Evolutionary conservation across 148 eudicot genomes (phyloP), one percentile per base, ranked within the genome.

Genomic region (Drosera capensis): DNA sequence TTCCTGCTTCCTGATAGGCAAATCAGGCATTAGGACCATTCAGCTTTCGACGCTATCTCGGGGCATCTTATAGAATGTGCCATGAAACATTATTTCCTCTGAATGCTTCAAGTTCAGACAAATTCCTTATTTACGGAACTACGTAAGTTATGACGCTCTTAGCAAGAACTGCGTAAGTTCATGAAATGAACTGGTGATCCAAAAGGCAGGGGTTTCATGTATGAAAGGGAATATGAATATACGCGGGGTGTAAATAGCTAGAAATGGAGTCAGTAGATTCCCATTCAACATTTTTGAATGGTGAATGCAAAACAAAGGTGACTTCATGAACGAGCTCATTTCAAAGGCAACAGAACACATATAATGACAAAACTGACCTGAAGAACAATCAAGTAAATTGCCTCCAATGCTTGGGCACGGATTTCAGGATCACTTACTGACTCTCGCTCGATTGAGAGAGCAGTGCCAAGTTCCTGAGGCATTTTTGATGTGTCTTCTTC

Each of bases 371-470:
- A 40, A 23, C 18, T 63, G 25, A 92, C 99, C 99, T 81, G 99
- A 38, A 85, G 48, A 16, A 50, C 48, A 36, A 92, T 62, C 68
- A 92, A 50, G 62, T 92, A 92, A 48, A 92, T 70, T 48, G 99
- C 85, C 53, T 92, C 99, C 34, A 92, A 55, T 42, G 88, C 70
- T 55, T 85, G 88, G 14, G 81, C 70, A 56, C 94, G 82, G 38
- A 92, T 79, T 54, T 85, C 94, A 60, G 74, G 74, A 58, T 92
- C 94, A 51, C 59, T 43, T 43, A 85, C 73, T 25, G 55, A 53
- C 54, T 92, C 99, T 21, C 99, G 95, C 54, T 92, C 95, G 43
- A 92, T 81, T 22, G 84, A 81, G 48, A 92, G 85, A 56, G 82
- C 94, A 58, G 67, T 85, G 26, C 65, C 86, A 45, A 92, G 82